phyloP scores from a whole-genome alignment of 2,329 filamentous ascomycete species.

The Mycosphaerelloides madeirae region DNA sequence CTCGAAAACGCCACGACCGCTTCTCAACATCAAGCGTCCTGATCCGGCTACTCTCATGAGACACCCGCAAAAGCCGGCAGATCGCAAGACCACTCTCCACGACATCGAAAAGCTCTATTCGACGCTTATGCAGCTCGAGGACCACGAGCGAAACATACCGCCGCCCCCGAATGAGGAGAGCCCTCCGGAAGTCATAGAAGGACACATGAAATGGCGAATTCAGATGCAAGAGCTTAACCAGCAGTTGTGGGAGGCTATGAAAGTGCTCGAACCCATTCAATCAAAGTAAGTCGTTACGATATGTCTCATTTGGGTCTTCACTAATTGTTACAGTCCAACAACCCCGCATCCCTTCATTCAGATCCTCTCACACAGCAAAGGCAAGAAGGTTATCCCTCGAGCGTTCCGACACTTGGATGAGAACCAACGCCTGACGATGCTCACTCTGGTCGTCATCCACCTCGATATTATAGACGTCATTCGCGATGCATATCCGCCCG shows the following conservation, averaged over 20 bases:
- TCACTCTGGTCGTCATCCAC: constrained; percentile 93
- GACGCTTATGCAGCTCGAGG: constrained; percentile 88
- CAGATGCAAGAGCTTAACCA: constrained; percentile 67
- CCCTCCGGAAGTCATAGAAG: constrained; percentile 64
- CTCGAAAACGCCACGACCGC: constrained; percentile 89
- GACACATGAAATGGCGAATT: constrained; percentile 75
- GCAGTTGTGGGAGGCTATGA: constrained; percentile 78
- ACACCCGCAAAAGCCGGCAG: constrained; percentile 50
- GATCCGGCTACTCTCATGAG: constrained; percentile 59
- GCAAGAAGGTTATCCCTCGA: constrained; percentile 90
- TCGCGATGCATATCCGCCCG: constrained; percentile 65
- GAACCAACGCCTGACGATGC: constrained; percentile 87
- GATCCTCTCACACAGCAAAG: constrained; percentile 89
- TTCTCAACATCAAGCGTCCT: constrained; percentile 89
- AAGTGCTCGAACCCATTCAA: constrained; percentile 87
- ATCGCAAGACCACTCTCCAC: constrained; percentile 75
- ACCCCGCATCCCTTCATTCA: constrained; percentile 87
- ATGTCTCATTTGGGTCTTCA: too few relatives aligned
- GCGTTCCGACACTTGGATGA: constrained; percentile 91
- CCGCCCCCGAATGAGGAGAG: constrained; percentile 59
- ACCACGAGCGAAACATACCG: constrained; percentile 79
- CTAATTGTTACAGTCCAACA: constrained; percentile 52
- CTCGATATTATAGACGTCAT: constrained; percentile 90
- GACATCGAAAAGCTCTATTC: constrained; percentile 87
- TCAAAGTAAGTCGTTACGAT: constrained; percentile 42